Conservation (phyloP, 2,329 filamentous ascomycete genomes). For the Pseudocercospora pini-densiflorae region DNA sequence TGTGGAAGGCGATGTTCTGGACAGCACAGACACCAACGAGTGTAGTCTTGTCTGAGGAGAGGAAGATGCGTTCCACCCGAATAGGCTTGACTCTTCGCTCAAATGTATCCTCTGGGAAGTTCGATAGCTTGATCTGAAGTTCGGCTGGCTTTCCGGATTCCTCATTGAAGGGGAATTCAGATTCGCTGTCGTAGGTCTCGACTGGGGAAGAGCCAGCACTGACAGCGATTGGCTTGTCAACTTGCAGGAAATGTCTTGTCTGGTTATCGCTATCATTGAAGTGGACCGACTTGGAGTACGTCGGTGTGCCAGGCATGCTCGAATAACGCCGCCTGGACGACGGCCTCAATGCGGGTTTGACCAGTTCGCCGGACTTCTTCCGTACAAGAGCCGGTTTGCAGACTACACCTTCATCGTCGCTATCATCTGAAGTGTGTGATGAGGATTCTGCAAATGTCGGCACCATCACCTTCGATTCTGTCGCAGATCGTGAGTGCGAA, state of each 20-base stretch:
- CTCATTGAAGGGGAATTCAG: slow-evolving; percentile 81
- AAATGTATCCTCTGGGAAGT: slow-evolving; percentile 74
- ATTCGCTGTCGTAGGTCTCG: slow-evolving; percentile 84
- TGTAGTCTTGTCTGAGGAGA: slow-evolving; percentile 85
- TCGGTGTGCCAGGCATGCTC: slow-evolving; percentile 96
- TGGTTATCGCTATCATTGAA: slow-evolving; percentile 97
- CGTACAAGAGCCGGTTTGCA: slow-evolving; percentile 87
- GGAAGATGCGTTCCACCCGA: slow-evolving; percentile 82
- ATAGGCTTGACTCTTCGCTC: slow-evolving; percentile 69
- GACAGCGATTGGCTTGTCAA: slow-evolving; percentile 93
- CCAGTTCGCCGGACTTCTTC: slow-evolving; percentile 97
- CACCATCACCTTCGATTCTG: slow-evolving; percentile 58
- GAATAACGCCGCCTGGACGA: slow-evolving; percentile 81
- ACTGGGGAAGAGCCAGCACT: slow-evolving; percentile 92
- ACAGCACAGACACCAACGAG: slow-evolving; percentile 83
- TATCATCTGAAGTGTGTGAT: slow-evolving; percentile 53
- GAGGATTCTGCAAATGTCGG: slow-evolving; percentile 50
- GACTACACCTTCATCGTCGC: slow-evolving; percentile 50
- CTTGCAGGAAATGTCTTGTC: slow-evolving; percentile 91
- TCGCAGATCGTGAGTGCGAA: slow-evolving; percentile 63
- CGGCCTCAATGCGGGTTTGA: slow-evolving; percentile 85
- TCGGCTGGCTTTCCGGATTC: slow-evolving; percentile 64
- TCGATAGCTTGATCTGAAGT: slow-evolving; percentile 85
- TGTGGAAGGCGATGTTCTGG: slow-evolving; percentile 87
- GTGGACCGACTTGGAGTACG: slow-evolving; percentile 96